Evolutionary conservation across 2,329 filamentous ascomycete species (phyloP).

Genomic region (Neodidymelliopsis sp.): DNA sequence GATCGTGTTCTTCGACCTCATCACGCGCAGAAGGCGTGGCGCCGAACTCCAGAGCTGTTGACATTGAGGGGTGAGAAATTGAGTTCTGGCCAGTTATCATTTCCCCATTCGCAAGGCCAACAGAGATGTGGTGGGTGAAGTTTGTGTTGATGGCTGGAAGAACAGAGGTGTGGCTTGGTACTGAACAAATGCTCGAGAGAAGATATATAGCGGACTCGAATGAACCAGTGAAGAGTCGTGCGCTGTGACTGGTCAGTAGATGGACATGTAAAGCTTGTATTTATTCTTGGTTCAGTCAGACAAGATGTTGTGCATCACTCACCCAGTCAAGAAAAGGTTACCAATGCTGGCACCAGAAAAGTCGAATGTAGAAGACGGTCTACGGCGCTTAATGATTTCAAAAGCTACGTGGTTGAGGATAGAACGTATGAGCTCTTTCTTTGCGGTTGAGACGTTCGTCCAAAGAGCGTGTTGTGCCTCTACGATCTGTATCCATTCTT

Average conservation of each 20-base stretch:
- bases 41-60: slow-evolving; percentile 36
- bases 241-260: slow-evolving; percentile 59
- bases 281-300: too few species aligned
- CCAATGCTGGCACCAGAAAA: slow-evolving; percentile 60
- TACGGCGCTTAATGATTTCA: slow-evolving; percentile 57
- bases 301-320: slow-evolving; percentile 47
- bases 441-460: slow-evolving; percentile 60
- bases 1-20: slow-evolving; percentile 65
- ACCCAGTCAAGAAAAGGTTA: slow-evolving; percentile 60
- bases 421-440: slow-evolving; percentile 60
- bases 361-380: slow-evolving; percentile 58
- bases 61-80: slow-evolving; percentile 43
- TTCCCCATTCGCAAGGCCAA: slow-evolving; percentile 76
- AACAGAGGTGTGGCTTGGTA: slow-evolving; percentile 77
- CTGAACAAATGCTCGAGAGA: slow-evolving; percentile 83
- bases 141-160: slow-evolving; percentile 94
- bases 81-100: slow-evolving; percentile 88
- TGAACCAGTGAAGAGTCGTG: slow-evolving; percentile 87
- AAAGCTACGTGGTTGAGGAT: slow-evolving; percentile 60
- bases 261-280: not conserved
- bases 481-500: slow-evolving; percentile 88
- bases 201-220: slow-evolving; percentile 94
- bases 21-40: slow-evolving; percentile 31
- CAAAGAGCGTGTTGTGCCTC: slow-evolving; percentile 82
- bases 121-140: slow-evolving; percentile 93